Conservation (phyloP, 2,329 filamentous ascomycete species). For the Aspergillus novoparasiticus region DNA sequence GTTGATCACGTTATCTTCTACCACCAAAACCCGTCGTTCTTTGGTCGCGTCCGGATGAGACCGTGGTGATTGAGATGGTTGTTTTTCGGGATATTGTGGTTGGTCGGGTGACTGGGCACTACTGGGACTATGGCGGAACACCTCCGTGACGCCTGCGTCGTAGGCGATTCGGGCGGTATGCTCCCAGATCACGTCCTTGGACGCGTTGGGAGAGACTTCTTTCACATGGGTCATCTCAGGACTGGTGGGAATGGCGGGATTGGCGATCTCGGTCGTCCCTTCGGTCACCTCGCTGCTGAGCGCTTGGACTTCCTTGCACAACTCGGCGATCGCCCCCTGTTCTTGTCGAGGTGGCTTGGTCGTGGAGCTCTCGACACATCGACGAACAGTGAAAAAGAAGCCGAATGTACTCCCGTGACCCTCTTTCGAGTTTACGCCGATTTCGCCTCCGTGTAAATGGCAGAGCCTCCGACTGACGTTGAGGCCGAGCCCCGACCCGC, state of each 20-base stretch:
- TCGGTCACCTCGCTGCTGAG: conserved; percentile 23
- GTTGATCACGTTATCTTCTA: conserved; percentile 51
- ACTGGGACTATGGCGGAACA: not conserved
- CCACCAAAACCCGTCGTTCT: conserved; percentile 36
- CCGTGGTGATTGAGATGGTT: not conserved
- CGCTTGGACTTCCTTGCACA: conserved; percentile 21
- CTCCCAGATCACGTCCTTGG: conserved; percentile 7
- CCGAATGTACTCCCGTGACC: conserved; percentile 61
- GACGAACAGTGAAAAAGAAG: conserved; percentile 57
- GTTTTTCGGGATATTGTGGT: not conserved
- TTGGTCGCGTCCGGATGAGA: not conserved
- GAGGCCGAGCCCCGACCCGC: conserved; percentile 74
- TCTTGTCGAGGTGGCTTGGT: not conserved
- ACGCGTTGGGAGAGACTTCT: conserved; percentile 13
- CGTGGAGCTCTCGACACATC: conserved; percentile 9
- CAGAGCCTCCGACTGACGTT: conserved; percentile 80
- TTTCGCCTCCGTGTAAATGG: conserved; percentile 77
- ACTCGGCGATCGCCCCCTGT: conserved; percentile 15
- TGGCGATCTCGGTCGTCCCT: conserved; percentile 11
- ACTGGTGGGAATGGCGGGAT: conserved; percentile 17
- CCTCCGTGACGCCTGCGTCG: not conserved
- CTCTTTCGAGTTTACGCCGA: conserved; percentile 66
- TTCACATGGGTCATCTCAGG: conserved; percentile 16
- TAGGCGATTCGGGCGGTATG: conserved; percentile 15
- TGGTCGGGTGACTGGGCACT: not conserved